phyloP scores from a whole-genome alignment of 805 yeast species.

The Schizosaccharomyces osmophilus region DNA sequence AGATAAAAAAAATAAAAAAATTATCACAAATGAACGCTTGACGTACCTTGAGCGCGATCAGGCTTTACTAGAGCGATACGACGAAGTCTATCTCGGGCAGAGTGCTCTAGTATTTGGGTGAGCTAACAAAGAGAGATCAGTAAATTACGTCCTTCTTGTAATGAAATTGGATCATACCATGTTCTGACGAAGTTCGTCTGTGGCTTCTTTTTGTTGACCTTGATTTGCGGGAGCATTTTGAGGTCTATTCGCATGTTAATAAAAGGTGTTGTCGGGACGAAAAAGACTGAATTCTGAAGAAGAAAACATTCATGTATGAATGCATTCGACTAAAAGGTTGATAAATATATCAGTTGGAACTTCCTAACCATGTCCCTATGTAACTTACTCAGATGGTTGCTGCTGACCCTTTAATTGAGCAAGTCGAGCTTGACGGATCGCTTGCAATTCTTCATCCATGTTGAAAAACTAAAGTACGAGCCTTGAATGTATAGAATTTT shows the following conservation, averaged over 20 bases:
- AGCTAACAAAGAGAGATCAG: too few relatives aligned
- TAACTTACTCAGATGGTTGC: background rate
- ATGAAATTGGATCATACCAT: slow-evolving; percentile 8
- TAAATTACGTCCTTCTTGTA: too few relatives aligned
- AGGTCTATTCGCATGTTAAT: background rate
- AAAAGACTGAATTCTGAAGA: too few relatives aligned
- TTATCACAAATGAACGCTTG: background rate
- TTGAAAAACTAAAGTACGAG: background rate
- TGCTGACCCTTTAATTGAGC: slow-evolving; percentile 43
- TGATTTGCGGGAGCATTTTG: background rate
- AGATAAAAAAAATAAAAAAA: too few relatives aligned
- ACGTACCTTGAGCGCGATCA: slow-evolving; percentile 47
- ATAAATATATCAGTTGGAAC: too few relatives aligned
- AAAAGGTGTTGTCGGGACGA: too few relatives aligned
- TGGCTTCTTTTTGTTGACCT: slow-evolving; percentile 2
- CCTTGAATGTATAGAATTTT: too few relatives aligned
- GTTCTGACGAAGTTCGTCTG: slow-evolving; percentile 19
- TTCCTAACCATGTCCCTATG: too few relatives aligned
- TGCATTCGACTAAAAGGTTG: too few relatives aligned
- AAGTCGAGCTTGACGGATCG: slow-evolving; percentile 79
- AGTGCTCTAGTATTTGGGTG: slow-evolving; percentile 51
- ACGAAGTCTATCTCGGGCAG: slow-evolving; percentile 67
- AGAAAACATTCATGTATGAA: too few relatives aligned
- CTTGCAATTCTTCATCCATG: slow-evolving; percentile 80
- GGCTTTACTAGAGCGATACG: slow-evolving; percentile 75